Evolutionary conservation across 768 basidiomycete species (phyloP).

Genomic region (Agrocybe pediades): DNA sequence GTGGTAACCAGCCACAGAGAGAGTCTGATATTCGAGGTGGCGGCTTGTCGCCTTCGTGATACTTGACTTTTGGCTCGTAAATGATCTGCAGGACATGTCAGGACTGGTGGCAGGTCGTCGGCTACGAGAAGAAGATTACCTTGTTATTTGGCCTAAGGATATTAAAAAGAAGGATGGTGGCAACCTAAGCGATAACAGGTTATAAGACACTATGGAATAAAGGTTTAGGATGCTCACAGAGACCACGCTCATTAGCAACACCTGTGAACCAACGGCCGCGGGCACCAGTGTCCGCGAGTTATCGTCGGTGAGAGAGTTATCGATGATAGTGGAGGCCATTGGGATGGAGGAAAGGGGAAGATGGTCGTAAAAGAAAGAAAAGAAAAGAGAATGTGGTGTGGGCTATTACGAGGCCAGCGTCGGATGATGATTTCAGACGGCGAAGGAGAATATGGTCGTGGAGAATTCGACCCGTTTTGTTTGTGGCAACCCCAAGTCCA

Average conservation of each 20-base stretch:
- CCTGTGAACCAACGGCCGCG: constrained; percentile 78
- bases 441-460: constrained; percentile 5
- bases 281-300: constrained; percentile 74
- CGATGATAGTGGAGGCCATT: constrained; percentile 27
- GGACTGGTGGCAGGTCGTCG: not conserved
- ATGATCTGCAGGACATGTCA: constrained; percentile 54
- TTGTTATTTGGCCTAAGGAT: constrained; percentile 86
- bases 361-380: constrained; percentile 10
- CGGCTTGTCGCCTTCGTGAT: constrained; percentile 74
- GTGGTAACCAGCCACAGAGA: constrained; percentile 88
- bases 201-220: not conserved
- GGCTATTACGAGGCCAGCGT: not conserved
- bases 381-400: constrained; percentile 13
- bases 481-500: constrained; percentile 1
- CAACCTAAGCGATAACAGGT: constrained; percentile 40
- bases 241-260: constrained; percentile 68
- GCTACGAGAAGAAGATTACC: constrained; percentile 38
- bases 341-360: constrained; percentile 1
- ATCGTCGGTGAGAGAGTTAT: constrained; percentile 37
- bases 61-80: constrained; percentile 94
- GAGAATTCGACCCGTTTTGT: no score
- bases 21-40: constrained; percentile 84
- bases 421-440: not conserved
- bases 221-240: constrained; percentile 52
- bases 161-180: constrained; percentile 79